Percentiles rank a stretch among this genome's conserved stretches.
phyloP scores from a whole-genome alignment of 192 early-diverging fungal genomes.

The Entrophospora sp. region DNA sequence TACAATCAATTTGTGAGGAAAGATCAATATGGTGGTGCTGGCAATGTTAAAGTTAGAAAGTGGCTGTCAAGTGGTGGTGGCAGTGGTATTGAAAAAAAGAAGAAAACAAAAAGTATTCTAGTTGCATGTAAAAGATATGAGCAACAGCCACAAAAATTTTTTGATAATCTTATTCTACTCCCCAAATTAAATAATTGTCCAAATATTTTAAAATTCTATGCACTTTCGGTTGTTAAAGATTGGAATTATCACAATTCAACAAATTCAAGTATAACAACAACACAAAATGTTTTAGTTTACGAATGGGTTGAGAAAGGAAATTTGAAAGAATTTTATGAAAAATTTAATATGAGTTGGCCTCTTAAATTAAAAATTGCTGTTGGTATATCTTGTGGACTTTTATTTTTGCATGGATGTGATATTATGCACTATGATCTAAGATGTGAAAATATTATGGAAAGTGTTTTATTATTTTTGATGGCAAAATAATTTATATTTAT shows the following conservation, averaged over 20 bases:
- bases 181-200: constrained; percentile 1
- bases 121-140: constrained; percentile 14
- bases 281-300: constrained; percentile 11
- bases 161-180: background rate
- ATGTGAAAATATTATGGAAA: constrained; percentile 13
- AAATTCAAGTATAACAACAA: too few relatives aligned
- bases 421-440: constrained; percentile 7
- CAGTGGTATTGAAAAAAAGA: background rate
- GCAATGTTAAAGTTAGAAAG: background rate
- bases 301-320: constrained; percentile 5
- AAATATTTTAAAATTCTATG: constrained; percentile 9
- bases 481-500: background rate
- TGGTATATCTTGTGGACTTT: constrained; percentile 10
- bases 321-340: constrained; percentile 14
- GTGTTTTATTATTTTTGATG: background rate
- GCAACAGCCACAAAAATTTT: background rate
- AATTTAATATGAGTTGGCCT: background rate
- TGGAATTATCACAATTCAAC: background rate
- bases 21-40: background rate
- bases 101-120: background rate
- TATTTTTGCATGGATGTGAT: constrained; percentile 7
- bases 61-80: background rate
- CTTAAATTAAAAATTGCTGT: constrained; percentile 5
- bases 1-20: background rate
- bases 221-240: constrained; percentile 2